These are phyloP conservation scores for Ophiocordyceps sinensis DNA, from an alignment of 2,329 filamentous ascomycete genomes.

Conservation along the genomic window DNA sequence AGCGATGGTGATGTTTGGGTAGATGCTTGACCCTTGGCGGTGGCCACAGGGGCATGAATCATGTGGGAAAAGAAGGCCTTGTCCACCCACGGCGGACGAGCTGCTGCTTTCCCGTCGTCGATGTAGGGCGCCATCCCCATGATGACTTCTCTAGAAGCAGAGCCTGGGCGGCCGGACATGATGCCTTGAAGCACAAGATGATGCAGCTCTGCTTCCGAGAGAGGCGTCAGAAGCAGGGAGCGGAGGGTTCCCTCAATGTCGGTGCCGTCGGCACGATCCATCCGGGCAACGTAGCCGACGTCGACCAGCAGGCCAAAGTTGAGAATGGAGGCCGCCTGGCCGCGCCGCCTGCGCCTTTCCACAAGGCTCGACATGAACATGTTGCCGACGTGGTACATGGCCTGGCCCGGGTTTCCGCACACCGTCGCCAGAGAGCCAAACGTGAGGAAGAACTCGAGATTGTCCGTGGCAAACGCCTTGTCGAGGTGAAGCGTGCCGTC, in stretches of 20 bases:
- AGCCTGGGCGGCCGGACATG: not conserved
- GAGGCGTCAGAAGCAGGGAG: not conserved
- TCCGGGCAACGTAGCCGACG: conserved; percentile 21
- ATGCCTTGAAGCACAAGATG: conserved; percentile 1
- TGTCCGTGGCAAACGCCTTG: conserved; percentile 11
- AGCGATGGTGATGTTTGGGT: not conserved
- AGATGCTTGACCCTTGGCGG: not conserved
- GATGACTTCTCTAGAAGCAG: not conserved
- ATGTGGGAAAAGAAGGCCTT: not conserved
- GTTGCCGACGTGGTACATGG: conserved; percentile 22
- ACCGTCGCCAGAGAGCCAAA: conserved; percentile 22
- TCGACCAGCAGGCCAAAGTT: conserved; percentile 24
- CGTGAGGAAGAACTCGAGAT: conserved; percentile 26
- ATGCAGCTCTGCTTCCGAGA: conserved; percentile 1
- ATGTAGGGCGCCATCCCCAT: not conserved
- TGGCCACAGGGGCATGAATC: not conserved
- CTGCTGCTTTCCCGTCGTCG: not conserved
- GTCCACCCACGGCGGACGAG: not conserved
- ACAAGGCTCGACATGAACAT: conserved; percentile 19
- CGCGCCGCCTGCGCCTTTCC: conserved; percentile 11
- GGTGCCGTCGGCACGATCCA: conserved; percentile 1
- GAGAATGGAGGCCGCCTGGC: conserved; percentile 22
- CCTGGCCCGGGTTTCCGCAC: conserved; percentile 21
- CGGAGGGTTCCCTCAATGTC: not conserved
- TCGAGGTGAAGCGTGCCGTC: conserved; percentile 18